phyloP scores from a whole-genome alignment of 768 basidiomycete genomes.

The Kwoniella europaea region DNA sequence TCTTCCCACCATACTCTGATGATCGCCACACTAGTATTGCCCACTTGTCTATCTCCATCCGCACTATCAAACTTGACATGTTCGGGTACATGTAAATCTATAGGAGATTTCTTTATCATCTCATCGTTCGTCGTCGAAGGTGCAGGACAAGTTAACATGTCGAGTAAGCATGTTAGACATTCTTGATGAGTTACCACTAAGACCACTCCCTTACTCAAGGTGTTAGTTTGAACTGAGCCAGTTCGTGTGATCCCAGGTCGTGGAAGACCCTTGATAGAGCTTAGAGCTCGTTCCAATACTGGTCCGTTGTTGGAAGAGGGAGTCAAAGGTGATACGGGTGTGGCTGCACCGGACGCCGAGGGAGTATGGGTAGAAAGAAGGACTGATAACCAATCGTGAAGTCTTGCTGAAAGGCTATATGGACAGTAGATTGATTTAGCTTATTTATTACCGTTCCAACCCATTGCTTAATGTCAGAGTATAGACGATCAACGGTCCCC shows the following conservation, averaged over 20 bases:
- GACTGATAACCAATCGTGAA: conserved; percentile 29
- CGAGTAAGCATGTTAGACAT: conserved; percentile 29
- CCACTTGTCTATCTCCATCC: conserved; percentile 12
- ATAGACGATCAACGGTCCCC: neutral
- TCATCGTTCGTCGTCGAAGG: neutral
- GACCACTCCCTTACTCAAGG: conserved; percentile 21
- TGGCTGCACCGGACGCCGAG: conserved; percentile 23
- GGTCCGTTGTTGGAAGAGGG: conserved; percentile 2
- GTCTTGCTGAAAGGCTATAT: conserved; percentile 23
- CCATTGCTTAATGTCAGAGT: neutral
- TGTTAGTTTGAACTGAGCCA: neutral
- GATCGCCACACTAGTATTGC: conserved; percentile 34
- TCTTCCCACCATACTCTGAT: conserved; percentile 44
- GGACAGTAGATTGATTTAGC: no score
- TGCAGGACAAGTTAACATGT: conserved; percentile 18
- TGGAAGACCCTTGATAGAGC: conserved; percentile 9
- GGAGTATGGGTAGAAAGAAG: conserved; percentile 31
- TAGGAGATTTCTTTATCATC: conserved; percentile 3
- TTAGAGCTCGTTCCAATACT: conserved; percentile 8
- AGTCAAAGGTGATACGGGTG: conserved; percentile 24
- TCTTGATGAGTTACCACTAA: conserved; percentile 37
- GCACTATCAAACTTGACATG: neutral
- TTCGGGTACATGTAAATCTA: conserved; percentile 33
- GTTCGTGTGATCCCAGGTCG: conserved; percentile 16
- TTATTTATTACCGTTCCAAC: no score